Evolutionary conservation across 2,329 filamentous ascomycete genomes (phyloP).

Genomic region (Sclerotinia sclerotiorum): DNA sequence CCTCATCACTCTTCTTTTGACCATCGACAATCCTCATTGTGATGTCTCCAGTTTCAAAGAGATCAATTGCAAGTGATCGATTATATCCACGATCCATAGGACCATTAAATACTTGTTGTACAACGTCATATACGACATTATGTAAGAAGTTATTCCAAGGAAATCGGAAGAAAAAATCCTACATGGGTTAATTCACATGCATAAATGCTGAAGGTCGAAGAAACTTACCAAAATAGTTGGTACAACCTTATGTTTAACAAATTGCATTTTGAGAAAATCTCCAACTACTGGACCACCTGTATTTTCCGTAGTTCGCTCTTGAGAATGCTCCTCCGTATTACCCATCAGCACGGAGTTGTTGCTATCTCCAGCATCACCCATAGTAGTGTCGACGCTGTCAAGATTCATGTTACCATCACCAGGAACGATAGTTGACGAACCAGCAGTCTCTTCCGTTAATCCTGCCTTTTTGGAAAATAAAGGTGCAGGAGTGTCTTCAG

Average conservation of each 20-base stretch:
- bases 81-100: conserved; percentile 97
- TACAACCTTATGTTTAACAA: conserved; percentile 91
- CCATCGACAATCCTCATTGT: conserved; percentile 91
- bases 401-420: conserved; percentile 24
- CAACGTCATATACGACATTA: conserved; percentile 98
- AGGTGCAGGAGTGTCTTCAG: conserved; percentile 68
- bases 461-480: conserved; percentile 54
- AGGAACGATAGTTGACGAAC: conserved; percentile 31
- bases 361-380: conserved; percentile 40
- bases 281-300: conserved; percentile 71
- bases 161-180: conserved; percentile 98
- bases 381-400: conserved; percentile 39
- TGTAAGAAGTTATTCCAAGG: conserved; percentile 99
- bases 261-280: conserved; percentile 92
- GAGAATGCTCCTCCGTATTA: conserved; percentile 34
- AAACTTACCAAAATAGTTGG: conserved; percentile 85
- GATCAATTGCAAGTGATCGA: conserved; percentile 80
- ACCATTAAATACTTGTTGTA: conserved; percentile 98
- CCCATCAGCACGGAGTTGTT: conserved; percentile 37
- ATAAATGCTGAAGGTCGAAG: neutral
- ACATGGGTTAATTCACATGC: conserved; percentile 28
- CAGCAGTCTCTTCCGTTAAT: conserved; percentile 22
- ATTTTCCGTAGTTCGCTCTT: conserved; percentile 26
- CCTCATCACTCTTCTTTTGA: conserved; percentile 81
- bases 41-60: conserved; percentile 88